These are phyloP conservation scores for Verruconis gallopava DNA, from an alignment of 2,329 filamentous ascomycete genomes.

Conservation along the genomic window DNA sequence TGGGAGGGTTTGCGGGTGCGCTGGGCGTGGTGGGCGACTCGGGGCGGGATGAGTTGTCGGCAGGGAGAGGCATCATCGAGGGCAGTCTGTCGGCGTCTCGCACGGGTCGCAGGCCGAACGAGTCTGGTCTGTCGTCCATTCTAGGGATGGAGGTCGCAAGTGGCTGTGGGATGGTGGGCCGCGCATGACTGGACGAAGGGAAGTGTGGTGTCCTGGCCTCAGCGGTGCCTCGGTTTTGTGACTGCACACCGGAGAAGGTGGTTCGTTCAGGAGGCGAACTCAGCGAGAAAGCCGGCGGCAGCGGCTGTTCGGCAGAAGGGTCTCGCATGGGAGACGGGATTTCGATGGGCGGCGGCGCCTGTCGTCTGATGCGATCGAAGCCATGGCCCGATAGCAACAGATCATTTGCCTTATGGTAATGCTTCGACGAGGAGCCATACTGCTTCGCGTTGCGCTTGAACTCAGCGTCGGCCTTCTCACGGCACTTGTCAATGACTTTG, in stretches of 20 bases:
- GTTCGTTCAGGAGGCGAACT: conserved; percentile 60
- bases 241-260: conserved; percentile 46
- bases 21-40: conserved; percentile 80
- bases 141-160: conserved; percentile 55
- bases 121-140: conserved; percentile 52
- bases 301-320: neutral
- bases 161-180: conserved; percentile 45
- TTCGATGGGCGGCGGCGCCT: conserved; percentile 75
- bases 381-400: neutral
- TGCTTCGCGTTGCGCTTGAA: conserved; percentile 44
- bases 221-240: conserved; percentile 38
- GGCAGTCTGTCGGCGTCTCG: conserved; percentile 72
- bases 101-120: conserved; percentile 62
- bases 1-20: conserved; percentile 42
- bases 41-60: conserved; percentile 70
- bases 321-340: conserved; percentile 50
- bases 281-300: conserved; percentile 37
- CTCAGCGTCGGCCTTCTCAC: conserved; percentile 73
- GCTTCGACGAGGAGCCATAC: neutral
- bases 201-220: conserved; percentile 31
- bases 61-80: conserved; percentile 62
- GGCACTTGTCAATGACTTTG: conserved; percentile 84
- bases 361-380: conserved; percentile 41
- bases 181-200: conserved; percentile 30
- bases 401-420: neutral